phyloP scores from a whole-genome alignment of 2,329 filamentous ascomycete genomes.

The Aureobasidium pullulans region DNA sequence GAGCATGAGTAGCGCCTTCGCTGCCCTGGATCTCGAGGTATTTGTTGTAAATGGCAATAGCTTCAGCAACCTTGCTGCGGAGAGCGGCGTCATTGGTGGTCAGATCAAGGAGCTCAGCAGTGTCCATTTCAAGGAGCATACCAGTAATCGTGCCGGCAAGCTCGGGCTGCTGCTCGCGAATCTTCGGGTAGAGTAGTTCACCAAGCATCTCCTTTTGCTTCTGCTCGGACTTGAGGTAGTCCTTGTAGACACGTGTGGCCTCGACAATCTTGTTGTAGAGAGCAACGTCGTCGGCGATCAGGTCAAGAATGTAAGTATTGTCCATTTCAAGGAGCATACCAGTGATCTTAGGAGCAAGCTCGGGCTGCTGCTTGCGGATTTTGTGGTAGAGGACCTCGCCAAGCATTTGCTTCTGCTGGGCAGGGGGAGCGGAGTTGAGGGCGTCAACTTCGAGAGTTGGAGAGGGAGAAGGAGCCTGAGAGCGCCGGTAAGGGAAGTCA shows the following conservation, averaged over 20 bases:
- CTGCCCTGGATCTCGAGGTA: slow-evolving; percentile 78
- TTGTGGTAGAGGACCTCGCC: slow-evolving; percentile 98
- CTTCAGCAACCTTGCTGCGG: slow-evolving; percentile 62
- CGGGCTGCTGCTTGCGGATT: slow-evolving; percentile 89
- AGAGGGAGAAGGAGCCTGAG: slow-evolving; percentile 24
- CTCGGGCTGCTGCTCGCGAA: slow-evolving; percentile 86
- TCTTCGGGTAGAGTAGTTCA: slow-evolving; percentile 98
- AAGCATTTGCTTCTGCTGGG: slow-evolving; percentile 96
- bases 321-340: slow-evolving; percentile 99
- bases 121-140: slow-evolving; percentile 99
- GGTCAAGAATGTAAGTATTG: slow-evolving; percentile 82
- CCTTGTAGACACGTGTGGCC: slow-evolving; percentile 93
- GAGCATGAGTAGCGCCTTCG: no score
- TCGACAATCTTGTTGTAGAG: slow-evolving; percentile 95
- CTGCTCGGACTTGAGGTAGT: slow-evolving; percentile 86
- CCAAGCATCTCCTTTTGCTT: slow-evolving; percentile 98
- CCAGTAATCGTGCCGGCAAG: slow-evolving; percentile 98
- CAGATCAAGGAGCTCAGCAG: slow-evolving; percentile 86
- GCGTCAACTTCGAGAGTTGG: slow-evolving; percentile 43
- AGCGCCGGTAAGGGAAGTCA: slow-evolving; percentile 31
- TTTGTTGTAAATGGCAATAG: slow-evolving; percentile 94
- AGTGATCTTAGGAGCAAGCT: slow-evolving; percentile 97
- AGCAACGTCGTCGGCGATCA: slow-evolving; percentile 86
- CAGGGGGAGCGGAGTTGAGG: slow-evolving; percentile 49
- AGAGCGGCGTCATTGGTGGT: slow-evolving; percentile 85